Evolutionary conservation across 2,329 filamentous ascomycete species (phyloP).

Genomic region (Nigrograna mackinnonii): DNA sequence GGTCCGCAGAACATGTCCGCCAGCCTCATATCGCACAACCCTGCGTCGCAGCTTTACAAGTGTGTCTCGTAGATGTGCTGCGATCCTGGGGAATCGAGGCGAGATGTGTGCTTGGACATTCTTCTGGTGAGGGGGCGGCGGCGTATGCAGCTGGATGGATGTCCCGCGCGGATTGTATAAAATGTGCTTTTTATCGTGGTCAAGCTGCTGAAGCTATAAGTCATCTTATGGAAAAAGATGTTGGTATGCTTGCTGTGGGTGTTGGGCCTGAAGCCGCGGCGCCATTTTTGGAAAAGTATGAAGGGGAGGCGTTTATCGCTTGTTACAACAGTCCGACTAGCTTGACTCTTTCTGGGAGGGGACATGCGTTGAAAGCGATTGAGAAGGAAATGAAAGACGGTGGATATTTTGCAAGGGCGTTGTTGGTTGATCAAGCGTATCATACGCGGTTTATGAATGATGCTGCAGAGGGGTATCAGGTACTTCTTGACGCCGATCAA

Average conservation of each 20-base stretch:
- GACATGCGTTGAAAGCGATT: constrained; percentile 2
- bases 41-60: constrained; percentile 23
- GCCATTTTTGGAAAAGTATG: constrained; percentile 1
- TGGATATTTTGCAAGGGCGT: constrained; percentile 41
- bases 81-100: constrained; percentile 8
- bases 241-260: constrained; percentile 29
- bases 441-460: constrained; percentile 48
- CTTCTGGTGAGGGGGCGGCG: constrained; percentile 18
- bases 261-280: constrained; percentile 13
- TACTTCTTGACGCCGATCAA: not conserved
- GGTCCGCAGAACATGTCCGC: not conserved
- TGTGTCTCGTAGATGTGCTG: constrained; percentile 12
- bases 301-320: constrained; percentile 16
- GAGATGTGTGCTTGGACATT: constrained; percentile 12
- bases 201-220: constrained; percentile 21
- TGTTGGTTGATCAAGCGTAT: constrained; percentile 49
- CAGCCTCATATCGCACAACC: constrained; percentile 12
- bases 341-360: constrained; percentile 8
- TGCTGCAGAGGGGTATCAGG: constrained; percentile 31
- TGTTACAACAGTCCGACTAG: constrained; percentile 16
- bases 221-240: constrained; percentile 14
- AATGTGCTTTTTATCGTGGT: constrained; percentile 27
- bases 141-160: constrained; percentile 15
- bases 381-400: constrained; percentile 16
- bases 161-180: constrained; percentile 21